Percentiles rank a stretch among this genome's conserved stretches.
Evolutionary conservation across 2,329 filamentous ascomycete species (phyloP).

Genomic region (Penicillium sp.): DNA sequence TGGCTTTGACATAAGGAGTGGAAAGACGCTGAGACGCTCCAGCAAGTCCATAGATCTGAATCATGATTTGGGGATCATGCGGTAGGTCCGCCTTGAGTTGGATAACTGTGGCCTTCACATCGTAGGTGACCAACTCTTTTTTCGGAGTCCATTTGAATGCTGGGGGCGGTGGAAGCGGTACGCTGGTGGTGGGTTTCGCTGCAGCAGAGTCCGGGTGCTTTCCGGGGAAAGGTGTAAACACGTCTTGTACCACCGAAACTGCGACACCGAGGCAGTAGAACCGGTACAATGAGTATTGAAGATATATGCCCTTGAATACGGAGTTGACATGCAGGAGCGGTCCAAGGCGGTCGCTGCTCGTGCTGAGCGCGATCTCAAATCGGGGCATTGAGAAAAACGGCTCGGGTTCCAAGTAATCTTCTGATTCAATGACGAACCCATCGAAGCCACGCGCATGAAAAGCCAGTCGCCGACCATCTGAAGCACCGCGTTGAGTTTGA

Average conservation of each 20-base stretch:
- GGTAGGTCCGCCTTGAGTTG: constrained; percentile 89
- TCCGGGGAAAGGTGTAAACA: constrained; percentile 49
- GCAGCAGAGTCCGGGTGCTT: constrained; percentile 13
- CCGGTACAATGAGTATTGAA: constrained; percentile 89
- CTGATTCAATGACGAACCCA: constrained; percentile 82
- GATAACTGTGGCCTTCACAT: constrained; percentile 74
- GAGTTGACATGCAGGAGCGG: constrained; percentile 85
- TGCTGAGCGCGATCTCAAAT: constrained; percentile 82
- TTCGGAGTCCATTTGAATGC: constrained; percentile 24
- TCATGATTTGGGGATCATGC: constrained; percentile 81
- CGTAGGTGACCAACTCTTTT: constrained; percentile 70
- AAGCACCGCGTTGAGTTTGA: constrained; percentile 42
- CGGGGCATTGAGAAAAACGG: constrained; percentile 81
- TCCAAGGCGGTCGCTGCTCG: constrained; percentile 79
- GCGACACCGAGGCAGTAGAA: constrained; percentile 89
- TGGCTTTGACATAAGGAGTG: constrained; percentile 72
- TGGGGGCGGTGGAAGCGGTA: constrained; percentile 29
- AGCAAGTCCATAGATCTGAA: constrained; percentile 80
- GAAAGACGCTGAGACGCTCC: constrained; percentile 84
- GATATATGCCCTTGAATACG: constrained; percentile 69
- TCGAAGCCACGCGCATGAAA: constrained; percentile 81
- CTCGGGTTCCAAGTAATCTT: constrained; percentile 77
- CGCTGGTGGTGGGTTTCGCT: constrained; percentile 17
- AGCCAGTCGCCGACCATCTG: constrained; percentile 77
- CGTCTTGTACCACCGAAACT: constrained; percentile 66